Evolutionary conservation across 1,284 basidiomycete species (phyloP), one percentile per base, ranked within the genome.

Genomic region (Boletus sp.): DNA sequence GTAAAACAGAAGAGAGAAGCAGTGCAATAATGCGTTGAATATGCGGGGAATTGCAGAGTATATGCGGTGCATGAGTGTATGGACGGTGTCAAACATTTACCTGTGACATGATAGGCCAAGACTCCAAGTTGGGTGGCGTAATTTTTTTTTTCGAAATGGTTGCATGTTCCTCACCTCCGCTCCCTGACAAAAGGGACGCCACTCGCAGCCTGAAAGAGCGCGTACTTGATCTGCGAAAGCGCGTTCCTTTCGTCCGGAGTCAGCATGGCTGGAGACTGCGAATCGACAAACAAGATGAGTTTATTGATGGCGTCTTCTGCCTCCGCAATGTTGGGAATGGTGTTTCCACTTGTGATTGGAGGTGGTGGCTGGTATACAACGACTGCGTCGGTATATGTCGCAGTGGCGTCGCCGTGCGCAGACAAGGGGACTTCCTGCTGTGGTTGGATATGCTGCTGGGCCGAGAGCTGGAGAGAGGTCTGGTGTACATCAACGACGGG

Each of bases 231-330:
- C 47, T 78, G 74, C 14, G 70, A 63, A 28, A 88, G 77, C 16
- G 69, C 67, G n/a, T 74, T 67, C 37, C 79, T 77, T 61, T 86
- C 81, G 6, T 77, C 67, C 4, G 63, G 55, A n/a, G 76, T 75
- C 62, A 84, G 63, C n/a, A 84, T 68, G n/a, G 72, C 65, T 25
- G 73, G 72, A 38, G 74, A 74, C 40, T 73, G 74, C n/a, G 76
- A 76, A 67, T 85, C 80, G 61, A 87, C 68, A 61, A 79, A 88
- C 30, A 72, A 55, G 57, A 85, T 78, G 60, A 88, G 72, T 61
- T 76, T 80, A 65, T 81, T 79, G 62, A 86, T 70, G 27, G 82
- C 80, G 8, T 78, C 77, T 61, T 86, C 81, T 6, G 82, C 85
- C 56, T 87, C 83, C 1, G 74, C 66, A 23, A 82, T 66, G 58